Conservation (phyloP, 192 early-diverging fungal genomes). For the Umbelopsis sp. region DNA sequence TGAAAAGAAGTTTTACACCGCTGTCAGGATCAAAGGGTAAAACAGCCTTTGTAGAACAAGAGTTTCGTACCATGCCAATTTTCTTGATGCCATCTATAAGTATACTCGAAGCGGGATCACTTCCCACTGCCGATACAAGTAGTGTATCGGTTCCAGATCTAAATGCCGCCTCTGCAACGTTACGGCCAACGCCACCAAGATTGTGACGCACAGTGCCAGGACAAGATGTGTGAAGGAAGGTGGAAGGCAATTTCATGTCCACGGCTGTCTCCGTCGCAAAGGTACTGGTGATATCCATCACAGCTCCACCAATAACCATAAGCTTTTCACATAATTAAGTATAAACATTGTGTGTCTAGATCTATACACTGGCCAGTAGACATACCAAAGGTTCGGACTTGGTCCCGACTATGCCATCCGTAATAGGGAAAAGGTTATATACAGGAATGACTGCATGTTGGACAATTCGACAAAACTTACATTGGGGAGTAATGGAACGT, state of each 20-base stretch:
- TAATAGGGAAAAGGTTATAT: not conserved
- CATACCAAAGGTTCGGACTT: slow-evolving; percentile 3
- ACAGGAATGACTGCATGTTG: too few relatives aligned
- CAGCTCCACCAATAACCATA: slow-evolving; percentile 85
- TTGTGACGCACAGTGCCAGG: slow-evolving; percentile 68
- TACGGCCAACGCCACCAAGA: slow-evolving; percentile 91
- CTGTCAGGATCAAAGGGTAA: too few relatives aligned
- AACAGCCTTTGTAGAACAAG: too few relatives aligned
- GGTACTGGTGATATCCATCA: slow-evolving; percentile 80
- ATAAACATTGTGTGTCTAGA: not conserved
- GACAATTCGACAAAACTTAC: too few relatives aligned
- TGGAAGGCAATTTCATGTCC: not conserved
- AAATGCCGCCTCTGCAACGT: slow-evolving; percentile 82
- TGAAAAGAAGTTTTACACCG: too few relatives aligned
- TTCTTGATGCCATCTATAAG: slow-evolving; percentile 54
- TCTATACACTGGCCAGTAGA: not conserved
- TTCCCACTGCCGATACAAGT: slow-evolving; percentile 72
- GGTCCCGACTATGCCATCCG: not conserved
- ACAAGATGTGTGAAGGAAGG: slow-evolving; percentile 63
- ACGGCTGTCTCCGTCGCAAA: slow-evolving; percentile 13
- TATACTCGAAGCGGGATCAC: slow-evolving; percentile 65
- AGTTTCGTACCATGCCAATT: slow-evolving; percentile 56
- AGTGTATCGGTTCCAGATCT: slow-evolving; percentile 62
- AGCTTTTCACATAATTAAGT: slow-evolving; percentile 38
- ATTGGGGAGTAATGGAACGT: too few relatives aligned